phyloP scores from a whole-genome alignment of 352 stramenopile species.

The Chrysophaeum taylorii region DNA sequence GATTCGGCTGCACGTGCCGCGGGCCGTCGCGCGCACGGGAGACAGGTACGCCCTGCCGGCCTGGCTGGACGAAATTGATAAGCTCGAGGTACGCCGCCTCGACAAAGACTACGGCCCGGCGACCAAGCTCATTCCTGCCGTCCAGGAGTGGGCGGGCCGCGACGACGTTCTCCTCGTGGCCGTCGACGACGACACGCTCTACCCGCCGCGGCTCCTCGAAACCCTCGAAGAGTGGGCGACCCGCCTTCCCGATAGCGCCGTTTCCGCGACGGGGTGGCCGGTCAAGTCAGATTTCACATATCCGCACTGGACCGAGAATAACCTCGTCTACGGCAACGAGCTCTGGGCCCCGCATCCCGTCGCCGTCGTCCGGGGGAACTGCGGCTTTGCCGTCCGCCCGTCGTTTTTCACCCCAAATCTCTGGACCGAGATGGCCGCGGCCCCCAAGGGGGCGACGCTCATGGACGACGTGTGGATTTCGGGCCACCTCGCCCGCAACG shows the following conservation, averaged over 20 bases:
- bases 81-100: background rate
- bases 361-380: background rate
- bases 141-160: background rate
- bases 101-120: slow-evolving; percentile 1
- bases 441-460: background rate
- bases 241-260: background rate
- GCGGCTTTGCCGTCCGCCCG: background rate
- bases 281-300: background rate
- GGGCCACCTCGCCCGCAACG: background rate
- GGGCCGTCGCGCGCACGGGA: background rate
- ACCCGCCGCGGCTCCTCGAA: background rate
- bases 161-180: background rate
- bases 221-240: background rate
- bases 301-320: slow-evolving; percentile 10
- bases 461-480: slow-evolving; percentile 14
- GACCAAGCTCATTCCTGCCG: background rate
- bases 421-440: background rate
- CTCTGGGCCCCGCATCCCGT: background rate
- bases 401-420: background rate
- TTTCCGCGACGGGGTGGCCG: background rate
- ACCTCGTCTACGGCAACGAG: slow-evolving; percentile 11
- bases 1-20: background rate
- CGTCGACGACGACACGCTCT: slow-evolving; percentile 13
- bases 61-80: background rate
- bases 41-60: background rate